phyloP scores from a whole-genome alignment of 257 asterid species.

The Scutellaria barbata region DNA sequence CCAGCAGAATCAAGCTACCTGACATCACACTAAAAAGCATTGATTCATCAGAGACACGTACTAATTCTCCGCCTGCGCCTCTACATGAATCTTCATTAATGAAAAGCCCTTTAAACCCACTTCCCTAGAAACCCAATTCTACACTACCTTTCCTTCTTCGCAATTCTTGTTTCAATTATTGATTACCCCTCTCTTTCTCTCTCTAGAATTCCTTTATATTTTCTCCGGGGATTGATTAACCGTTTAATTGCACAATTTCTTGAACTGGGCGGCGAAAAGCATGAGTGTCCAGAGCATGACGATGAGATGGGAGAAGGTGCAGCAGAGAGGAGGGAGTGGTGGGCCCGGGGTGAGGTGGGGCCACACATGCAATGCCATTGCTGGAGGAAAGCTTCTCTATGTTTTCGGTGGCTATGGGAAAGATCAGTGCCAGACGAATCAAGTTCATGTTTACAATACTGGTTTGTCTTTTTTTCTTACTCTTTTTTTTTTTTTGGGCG shows the following conservation, averaged over 20 bases:
- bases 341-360: slow-evolving; percentile 99
- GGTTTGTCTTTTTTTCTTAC: slow-evolving; percentile 44
- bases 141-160: neutral
- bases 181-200: neutral
- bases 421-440: slow-evolving; percentile 84
- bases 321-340: slow-evolving; percentile 49
- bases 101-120: slow-evolving; percentile 45
- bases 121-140: slow-evolving; percentile 44
- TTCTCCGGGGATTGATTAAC: slow-evolving; percentile 25
- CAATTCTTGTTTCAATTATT: neutral
- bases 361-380: slow-evolving; percentile 93
- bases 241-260: slow-evolving; percentile 24
- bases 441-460: slow-evolving; percentile 82
- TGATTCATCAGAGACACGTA: neutral
- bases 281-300: slow-evolving; percentile 43
- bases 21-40: neutral
- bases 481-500: neutral
- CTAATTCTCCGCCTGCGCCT: slow-evolving; percentile 14
- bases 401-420: slow-evolving; percentile 97
- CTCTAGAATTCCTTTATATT: neutral
- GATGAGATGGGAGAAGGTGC: slow-evolving; percentile 91
- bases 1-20: neutral
- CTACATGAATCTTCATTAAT: slow-evolving; percentile 38
- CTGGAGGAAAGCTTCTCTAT: slow-evolving; percentile 86
- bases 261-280: slow-evolving; percentile 18